A percentile compares a stretch with the other conserved stretches of the same genome.
These are phyloP conservation scores for Colletotrichum karsti DNA, from an alignment of 2,329 filamentous ascomycete genomes.

Conservation along the genomic window DNA sequence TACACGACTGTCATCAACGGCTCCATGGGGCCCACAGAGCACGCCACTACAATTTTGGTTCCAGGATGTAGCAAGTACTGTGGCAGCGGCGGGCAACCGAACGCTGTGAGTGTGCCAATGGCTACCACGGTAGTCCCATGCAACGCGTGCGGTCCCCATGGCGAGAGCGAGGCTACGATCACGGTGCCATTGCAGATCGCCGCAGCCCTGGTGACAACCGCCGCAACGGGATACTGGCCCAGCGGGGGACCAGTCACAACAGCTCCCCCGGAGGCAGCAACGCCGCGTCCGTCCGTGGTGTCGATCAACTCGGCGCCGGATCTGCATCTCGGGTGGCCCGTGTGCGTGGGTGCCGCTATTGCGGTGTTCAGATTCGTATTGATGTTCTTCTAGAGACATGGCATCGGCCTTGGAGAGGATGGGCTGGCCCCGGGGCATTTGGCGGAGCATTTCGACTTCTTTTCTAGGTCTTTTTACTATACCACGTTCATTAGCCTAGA, in stretches of 20 bases:
- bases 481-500: slow-evolving; percentile 28
- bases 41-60: slow-evolving; percentile 39
- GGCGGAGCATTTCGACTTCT: slow-evolving; percentile 18
- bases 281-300: slow-evolving; percentile 6
- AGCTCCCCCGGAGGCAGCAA: not conserved
- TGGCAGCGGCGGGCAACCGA: slow-evolving; percentile 16
- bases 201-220: slow-evolving; percentile 10
- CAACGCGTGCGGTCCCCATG: slow-evolving; percentile 39
- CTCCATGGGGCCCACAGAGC: slow-evolving; percentile 40
- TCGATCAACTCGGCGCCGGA: slow-evolving; percentile 9
- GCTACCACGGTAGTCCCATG: slow-evolving; percentile 39
- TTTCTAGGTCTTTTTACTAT: not conserved
- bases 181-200: slow-evolving; percentile 38
- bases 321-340: not conserved
- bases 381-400: slow-evolving; percentile 11
- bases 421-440: slow-evolving; percentile 16
- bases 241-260: not conserved
- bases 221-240: slow-evolving; percentile 16
- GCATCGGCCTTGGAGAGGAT: not conserved
- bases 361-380: slow-evolving; percentile 4
- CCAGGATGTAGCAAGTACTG: slow-evolving; percentile 34
- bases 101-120: slow-evolving; percentile 34
- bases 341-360: slow-evolving; percentile 7
- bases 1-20: slow-evolving; percentile 45
- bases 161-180: slow-evolving; percentile 42